Percentiles rank a stretch among this genome's conserved stretches.
Evolutionary conservation across 2,329 filamentous ascomycete genomes (phyloP).

Genomic region (Pseudocercospora musae): DNA sequence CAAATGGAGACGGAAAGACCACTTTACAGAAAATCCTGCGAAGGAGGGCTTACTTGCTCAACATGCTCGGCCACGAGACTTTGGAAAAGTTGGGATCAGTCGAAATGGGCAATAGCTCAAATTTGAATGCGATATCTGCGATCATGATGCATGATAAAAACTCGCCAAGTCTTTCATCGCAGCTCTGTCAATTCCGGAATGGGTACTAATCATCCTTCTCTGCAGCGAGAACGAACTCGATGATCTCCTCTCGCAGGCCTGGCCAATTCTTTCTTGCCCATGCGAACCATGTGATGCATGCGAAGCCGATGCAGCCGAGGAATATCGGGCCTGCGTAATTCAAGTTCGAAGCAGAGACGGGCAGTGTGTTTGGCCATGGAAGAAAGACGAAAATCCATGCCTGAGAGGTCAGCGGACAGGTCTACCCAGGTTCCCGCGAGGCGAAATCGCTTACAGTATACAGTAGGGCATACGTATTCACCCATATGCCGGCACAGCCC

Average conservation of each 20-base stretch:
- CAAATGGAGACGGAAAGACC: neutral
- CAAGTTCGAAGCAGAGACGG: conserved; percentile 42
- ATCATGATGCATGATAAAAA: neutral
- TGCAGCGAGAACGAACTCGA: conserved; percentile 1
- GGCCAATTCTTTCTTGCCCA: conserved; percentile 3
- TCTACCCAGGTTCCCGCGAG: neutral
- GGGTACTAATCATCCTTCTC: neutral
- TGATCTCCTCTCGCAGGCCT: neutral
- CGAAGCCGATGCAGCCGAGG: neutral
- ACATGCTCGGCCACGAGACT: neutral
- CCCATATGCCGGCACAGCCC: conserved; percentile 32
- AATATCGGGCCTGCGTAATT: conserved; percentile 38
- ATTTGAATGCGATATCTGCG: neutral
- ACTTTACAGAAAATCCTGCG: conserved; percentile 2
- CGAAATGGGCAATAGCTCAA: neutral
- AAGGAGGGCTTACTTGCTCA: conserved; percentile 5
- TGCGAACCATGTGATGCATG: neutral
- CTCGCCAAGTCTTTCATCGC: neutral
- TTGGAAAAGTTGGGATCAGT: neutral
- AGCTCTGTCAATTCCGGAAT: neutral
- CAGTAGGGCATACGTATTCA: conserved; percentile 37
- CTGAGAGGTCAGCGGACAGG: neutral
- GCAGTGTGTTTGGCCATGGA: conserved; percentile 44
- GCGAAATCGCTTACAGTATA: conserved; percentile 38
- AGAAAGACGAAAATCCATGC: conserved; percentile 47